A percentile compares a stretch with the other conserved stretches of the same genome.
These are phyloP conservation scores for Jaapia argillacea DNA, from an alignment of 768 basidiomycete species.

Conservation along the genomic window DNA sequence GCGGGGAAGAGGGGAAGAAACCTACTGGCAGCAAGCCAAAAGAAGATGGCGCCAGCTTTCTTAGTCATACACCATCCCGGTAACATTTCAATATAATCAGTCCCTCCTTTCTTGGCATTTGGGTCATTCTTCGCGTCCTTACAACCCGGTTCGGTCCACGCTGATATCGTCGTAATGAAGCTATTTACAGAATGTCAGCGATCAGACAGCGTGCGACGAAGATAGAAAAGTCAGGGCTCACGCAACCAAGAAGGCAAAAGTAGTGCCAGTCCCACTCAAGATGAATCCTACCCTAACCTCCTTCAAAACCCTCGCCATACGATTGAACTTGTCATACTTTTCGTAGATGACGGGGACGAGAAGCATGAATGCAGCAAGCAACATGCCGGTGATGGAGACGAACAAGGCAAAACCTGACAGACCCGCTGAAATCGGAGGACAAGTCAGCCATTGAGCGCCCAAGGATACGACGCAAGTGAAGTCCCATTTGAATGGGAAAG, in stretches of 20 bases:
- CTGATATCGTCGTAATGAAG: constrained; percentile 70
- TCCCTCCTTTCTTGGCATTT: constrained; percentile 49
- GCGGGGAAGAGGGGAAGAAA: constrained; percentile 4
- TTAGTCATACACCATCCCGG: constrained; percentile 87
- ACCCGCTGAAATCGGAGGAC: constrained; percentile 73
- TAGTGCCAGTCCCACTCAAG: constrained; percentile 60
- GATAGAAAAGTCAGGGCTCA: constrained; percentile 29
- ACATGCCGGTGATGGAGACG: constrained; percentile 59
- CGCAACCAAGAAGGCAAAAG: constrained; percentile 67
- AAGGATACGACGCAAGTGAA: background rate
- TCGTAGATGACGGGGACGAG: constrained; percentile 73
- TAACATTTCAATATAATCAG: constrained; percentile 57
- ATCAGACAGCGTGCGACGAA: constrained; percentile 9
- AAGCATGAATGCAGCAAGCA: constrained; percentile 66
- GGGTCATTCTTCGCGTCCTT: constrained; percentile 81
- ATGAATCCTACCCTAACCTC: constrained; percentile 82
- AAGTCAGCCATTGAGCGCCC: no score
- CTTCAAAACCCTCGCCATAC: constrained; percentile 70
- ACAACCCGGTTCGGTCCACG: constrained; percentile 86
- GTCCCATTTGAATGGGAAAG: background rate
- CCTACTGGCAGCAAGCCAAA: constrained; percentile 78
- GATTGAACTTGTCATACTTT: constrained; percentile 74
- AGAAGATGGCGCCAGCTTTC: constrained; percentile 83
- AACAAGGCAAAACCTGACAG: constrained; percentile 83
- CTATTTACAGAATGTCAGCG: constrained; percentile 22